These are phyloP conservation scores for Euphorbia schlechtendalii DNA, from an alignment of 441 rosid genomes.

Conservation along the genomic window DNA sequence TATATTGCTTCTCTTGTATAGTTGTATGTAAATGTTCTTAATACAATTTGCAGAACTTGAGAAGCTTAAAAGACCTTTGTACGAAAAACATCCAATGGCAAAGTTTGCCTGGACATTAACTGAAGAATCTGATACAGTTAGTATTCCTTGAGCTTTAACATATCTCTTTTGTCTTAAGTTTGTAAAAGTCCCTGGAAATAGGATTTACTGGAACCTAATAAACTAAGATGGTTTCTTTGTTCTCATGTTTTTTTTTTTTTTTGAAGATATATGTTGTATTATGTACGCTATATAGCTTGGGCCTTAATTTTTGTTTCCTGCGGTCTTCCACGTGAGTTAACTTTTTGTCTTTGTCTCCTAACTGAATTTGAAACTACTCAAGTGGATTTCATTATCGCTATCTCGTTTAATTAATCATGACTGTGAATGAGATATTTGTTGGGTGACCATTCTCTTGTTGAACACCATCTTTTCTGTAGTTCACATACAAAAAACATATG, in stretches of 20 bases:
- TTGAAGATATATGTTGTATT: too few species aligned
- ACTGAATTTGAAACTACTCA: neutral
- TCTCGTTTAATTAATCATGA: neutral
- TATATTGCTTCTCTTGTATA: constrained; percentile 10
- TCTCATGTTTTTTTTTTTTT: neutral
- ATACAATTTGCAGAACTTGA: constrained; percentile 63
- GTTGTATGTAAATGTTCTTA: constrained; percentile 9
- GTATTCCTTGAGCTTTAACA: constrained; percentile 21
- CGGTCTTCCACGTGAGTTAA: neutral
- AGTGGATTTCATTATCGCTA: neutral
- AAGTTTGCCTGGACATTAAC: constrained; percentile 88
- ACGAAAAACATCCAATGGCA: constrained; percentile 91
- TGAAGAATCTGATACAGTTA: constrained; percentile 84
- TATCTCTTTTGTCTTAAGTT: neutral
- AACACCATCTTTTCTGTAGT: neutral
- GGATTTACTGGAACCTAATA: neutral
- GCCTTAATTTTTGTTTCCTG: neutral
- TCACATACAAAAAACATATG: neutral
- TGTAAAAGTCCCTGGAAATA: neutral
- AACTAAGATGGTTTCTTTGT: too few species aligned
- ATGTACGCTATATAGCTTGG: neutral
- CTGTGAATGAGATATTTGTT: neutral
- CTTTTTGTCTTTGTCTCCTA: neutral
- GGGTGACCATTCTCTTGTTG: neutral
- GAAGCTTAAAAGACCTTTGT: constrained; percentile 78